Conservation (phyloP, 805 yeast genomes). For the Wickerhamiella slavikovae region DNA sequence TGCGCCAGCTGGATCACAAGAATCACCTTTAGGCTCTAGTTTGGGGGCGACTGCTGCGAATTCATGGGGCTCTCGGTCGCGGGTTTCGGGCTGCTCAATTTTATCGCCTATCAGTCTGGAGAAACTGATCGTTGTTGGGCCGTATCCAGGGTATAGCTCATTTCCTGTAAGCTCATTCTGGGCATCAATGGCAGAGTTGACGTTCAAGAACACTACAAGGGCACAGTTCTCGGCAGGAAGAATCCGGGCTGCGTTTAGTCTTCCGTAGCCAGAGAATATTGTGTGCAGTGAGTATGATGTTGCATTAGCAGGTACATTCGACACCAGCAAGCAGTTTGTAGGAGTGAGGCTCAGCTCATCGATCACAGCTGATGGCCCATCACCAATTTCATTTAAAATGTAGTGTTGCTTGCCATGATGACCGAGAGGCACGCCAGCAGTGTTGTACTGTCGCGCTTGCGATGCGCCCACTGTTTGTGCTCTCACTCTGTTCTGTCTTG, state of each 20-base stretch:
- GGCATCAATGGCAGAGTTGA: constrained; percentile 64
- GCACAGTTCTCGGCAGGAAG: constrained; percentile 27
- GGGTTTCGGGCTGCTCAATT: constrained; percentile 1
- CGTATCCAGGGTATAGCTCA: constrained; percentile 63
- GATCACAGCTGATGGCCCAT: constrained; percentile 2
- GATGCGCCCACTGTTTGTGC: not conserved
- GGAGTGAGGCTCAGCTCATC: constrained; percentile 11
- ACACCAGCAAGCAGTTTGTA: constrained; percentile 44
- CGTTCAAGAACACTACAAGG: constrained; percentile 48
- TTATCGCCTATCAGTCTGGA: constrained; percentile 34
- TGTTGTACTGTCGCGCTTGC: too few relatives aligned
- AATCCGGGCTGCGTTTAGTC: constrained; percentile 37
- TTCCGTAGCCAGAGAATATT: constrained; percentile 42
- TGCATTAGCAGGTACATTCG: constrained; percentile 49
- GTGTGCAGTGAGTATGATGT: constrained; percentile 38
- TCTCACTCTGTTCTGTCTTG: constrained; percentile 2
- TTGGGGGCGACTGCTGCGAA: constrained; percentile 15
- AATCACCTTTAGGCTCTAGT: too few relatives aligned
- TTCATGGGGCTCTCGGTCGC: constrained; percentile 12
- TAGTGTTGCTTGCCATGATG: constrained; percentile 7
- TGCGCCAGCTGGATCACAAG: constrained; percentile 12
- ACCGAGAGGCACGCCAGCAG: constrained; percentile 8
- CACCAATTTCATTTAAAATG: constrained; percentile 3
- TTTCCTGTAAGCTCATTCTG: constrained; percentile 60
- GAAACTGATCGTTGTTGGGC: constrained; percentile 57